These are phyloP conservation scores for Malassezia sympodialis DNA, from an alignment of 1,284 basidiomycete species.

Conservation along the genomic window DNA sequence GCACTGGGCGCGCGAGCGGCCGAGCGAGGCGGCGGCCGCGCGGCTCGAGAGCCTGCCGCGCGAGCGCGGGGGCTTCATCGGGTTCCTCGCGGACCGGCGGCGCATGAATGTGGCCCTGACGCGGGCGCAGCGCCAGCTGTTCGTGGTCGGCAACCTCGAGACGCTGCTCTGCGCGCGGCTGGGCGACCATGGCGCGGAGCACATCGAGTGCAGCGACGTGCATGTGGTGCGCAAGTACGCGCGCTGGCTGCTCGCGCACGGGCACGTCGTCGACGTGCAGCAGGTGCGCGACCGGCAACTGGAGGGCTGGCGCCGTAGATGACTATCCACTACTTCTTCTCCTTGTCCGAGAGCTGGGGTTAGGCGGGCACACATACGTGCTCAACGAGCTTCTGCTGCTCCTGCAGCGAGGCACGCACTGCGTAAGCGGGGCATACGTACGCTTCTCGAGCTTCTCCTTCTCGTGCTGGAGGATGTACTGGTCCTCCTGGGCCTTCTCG, in stretches of 20 bases:
- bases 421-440: slow-evolving; percentile 3
- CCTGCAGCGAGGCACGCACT: slow-evolving; percentile 28
- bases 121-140: slow-evolving; percentile 74
- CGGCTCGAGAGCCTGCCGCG: slow-evolving; percentile 7
- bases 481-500: slow-evolving; percentile 37
- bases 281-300: slow-evolving; percentile 12
- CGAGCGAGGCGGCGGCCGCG: not conserved
- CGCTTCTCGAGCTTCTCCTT: slow-evolving; percentile 38
- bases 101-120: slow-evolving; percentile 95
- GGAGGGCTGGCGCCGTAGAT: not conserved
- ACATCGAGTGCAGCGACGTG: slow-evolving; percentile 27
- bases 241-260: slow-evolving; percentile 20
- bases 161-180: slow-evolving; percentile 58
- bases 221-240: slow-evolving; percentile 16
- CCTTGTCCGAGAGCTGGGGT: slow-evolving; percentile 27
- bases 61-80: slow-evolving; percentile 60
- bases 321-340: slow-evolving; percentile 23
- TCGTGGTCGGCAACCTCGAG: slow-evolving; percentile 71
- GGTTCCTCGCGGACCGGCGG: slow-evolving; percentile 85
- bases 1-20: slow-evolving; percentile 16
- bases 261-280: slow-evolving; percentile 23
- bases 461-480: slow-evolving; percentile 35
- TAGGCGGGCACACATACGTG: slow-evolving; percentile 20
- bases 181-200: slow-evolving; percentile 12
- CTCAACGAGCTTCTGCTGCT: slow-evolving; percentile 33